phyloP scores from a whole-genome alignment of 2,329 filamentous ascomycete genomes.

The Verticillium nubilum region DNA sequence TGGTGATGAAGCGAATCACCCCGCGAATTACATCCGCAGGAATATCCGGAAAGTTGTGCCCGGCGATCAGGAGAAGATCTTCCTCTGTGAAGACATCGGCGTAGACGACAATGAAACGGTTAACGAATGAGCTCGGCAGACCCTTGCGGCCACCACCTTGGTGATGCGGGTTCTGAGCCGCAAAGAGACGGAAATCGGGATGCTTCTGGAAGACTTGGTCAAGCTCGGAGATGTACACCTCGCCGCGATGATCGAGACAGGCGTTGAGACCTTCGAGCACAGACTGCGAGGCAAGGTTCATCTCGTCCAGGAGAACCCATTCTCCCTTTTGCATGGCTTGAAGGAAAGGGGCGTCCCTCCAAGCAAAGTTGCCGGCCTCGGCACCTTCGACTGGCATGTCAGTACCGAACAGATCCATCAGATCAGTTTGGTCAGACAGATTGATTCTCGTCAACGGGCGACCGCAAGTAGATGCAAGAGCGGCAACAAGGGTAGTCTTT shows the following conservation, averaged over 20 bases:
- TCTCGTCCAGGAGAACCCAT: slow-evolving; percentile 96
- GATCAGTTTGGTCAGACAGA: slow-evolving; percentile 92
- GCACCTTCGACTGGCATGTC: slow-evolving; percentile 95
- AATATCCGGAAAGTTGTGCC: slow-evolving; percentile 66
- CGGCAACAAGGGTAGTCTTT: slow-evolving; percentile 89
- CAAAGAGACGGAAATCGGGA: slow-evolving; percentile 87
- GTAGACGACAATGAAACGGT: slow-evolving; percentile 96
- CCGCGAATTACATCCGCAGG: slow-evolving; percentile 52
- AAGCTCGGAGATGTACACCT: slow-evolving; percentile 91
- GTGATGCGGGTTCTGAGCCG: slow-evolving; percentile 95
- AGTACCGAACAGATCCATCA: slow-evolving; percentile 96
- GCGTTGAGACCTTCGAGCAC: slow-evolving; percentile 95
- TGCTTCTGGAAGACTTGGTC: slow-evolving; percentile 92
- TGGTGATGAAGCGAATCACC: slow-evolving; percentile 75
- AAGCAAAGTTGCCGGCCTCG: slow-evolving; percentile 83
- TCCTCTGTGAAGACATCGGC: slow-evolving; percentile 80
- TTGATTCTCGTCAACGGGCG: slow-evolving; percentile 89
- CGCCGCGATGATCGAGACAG: slow-evolving; percentile 91
- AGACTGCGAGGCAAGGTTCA: slow-evolving; percentile 96
- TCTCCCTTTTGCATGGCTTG: slow-evolving; percentile 95
- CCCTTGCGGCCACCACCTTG: slow-evolving; percentile 95
- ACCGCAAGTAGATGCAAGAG: slow-evolving; percentile 74
- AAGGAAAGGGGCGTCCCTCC: slow-evolving; percentile 92
- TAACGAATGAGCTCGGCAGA: slow-evolving; percentile 91
- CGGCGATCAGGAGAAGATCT: slow-evolving; percentile 78